Evolutionary conservation across 2,329 filamentous ascomycete species (phyloP), one percentile per base, ranked within the genome.

Genomic region (Trichophyton rubrum): DNA sequence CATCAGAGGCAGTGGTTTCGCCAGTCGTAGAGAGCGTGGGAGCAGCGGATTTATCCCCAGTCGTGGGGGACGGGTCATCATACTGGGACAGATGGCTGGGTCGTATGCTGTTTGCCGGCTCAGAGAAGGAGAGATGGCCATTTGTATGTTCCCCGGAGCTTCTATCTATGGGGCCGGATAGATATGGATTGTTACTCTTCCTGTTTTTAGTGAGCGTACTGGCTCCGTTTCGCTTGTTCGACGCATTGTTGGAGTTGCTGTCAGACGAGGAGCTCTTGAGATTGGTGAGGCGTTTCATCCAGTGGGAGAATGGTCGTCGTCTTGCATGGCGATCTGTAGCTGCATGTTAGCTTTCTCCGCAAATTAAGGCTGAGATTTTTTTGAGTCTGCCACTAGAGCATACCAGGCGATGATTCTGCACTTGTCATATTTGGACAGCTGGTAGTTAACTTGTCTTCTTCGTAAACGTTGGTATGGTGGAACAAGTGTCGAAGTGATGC

Each of bases 271-370:
- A 85, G 60, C 78, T 80, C 74, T 95, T 96, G 75, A 96, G 86
- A 72, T 87, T 92, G 63, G 90, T 86, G 61, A 97, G 83, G 70
- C 91, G 91, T 80, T 91, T 95, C 79, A 99, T 90, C 88, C 92
- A 95, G 66, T 86, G 89, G 55, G 91, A 84, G 71, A 97, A 97
- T 24, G 91, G 92, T 65, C 89, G 85, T 67, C 90, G 86, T 66
- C 90, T 87, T 67, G 82, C 82, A 69, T 85, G 80, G 66, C 85
- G 83, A 73, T 90, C 87, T 90, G 30, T 38, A 17, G 15, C 35
- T 35, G 17, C 35, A 13, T 35, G 55, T 40, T 24, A 57, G 35
- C 55, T 24, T 24, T 30, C 38, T 35, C 55, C 27, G 13, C 13
- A 33, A 17, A 38, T 1, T 9, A 33, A 27, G 27, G 5, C 15